Evolutionary conservation across 768 basidiomycete genomes (phyloP).

Genomic region (Fomitopsis serialis): DNA sequence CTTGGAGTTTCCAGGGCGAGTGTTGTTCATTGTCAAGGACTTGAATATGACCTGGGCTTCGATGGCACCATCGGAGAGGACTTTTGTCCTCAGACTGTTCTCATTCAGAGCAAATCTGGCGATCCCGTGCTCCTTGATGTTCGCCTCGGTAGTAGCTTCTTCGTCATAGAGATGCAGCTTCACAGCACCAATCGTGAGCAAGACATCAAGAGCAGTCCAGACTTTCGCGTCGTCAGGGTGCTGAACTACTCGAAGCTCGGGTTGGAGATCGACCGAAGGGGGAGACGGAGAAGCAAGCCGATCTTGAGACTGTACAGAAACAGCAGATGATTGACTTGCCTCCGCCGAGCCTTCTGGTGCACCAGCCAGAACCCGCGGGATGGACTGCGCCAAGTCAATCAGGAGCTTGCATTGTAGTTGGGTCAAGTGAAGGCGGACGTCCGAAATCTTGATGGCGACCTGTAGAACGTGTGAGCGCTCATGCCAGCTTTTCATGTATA

Average conservation of each 20-base stretch:
- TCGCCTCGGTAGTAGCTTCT: slow-evolving; percentile 47
- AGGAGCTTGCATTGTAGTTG: slow-evolving; percentile 78
- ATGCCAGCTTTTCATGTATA: neutral
- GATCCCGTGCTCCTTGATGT: slow-evolving; percentile 75
- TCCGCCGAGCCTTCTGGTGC: slow-evolving; percentile 37
- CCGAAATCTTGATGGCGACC: slow-evolving; percentile 73
- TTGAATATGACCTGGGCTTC: slow-evolving; percentile 86
- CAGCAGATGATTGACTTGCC: slow-evolving; percentile 14
- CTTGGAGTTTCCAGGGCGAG: slow-evolving; percentile 69
- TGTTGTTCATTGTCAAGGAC: slow-evolving; percentile 91
- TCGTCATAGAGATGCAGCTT: slow-evolving; percentile 84
- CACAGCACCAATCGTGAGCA: slow-evolving; percentile 63
- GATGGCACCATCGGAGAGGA: slow-evolving; percentile 74
- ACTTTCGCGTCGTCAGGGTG: slow-evolving; percentile 23
- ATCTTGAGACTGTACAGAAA: neutral
- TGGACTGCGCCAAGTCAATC: slow-evolving; percentile 57
- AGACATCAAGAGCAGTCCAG: slow-evolving; percentile 69
- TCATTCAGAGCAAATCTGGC: slow-evolving; percentile 79
- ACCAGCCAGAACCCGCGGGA: slow-evolving; percentile 58
- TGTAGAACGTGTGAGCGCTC: slow-evolving; percentile 23
- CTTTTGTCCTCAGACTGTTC: slow-evolving; percentile 74
- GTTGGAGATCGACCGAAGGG: slow-evolving; percentile 40
- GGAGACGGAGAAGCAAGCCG: slow-evolving; percentile 7
- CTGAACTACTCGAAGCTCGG: slow-evolving; percentile 44
- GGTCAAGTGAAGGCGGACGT: slow-evolving; percentile 79